A percentile compares a stretch with the other conserved stretches of the same genome.
phyloP scores from a whole-genome alignment of 371 early-diverging fungal species.

The Mucor indicus region DNA sequence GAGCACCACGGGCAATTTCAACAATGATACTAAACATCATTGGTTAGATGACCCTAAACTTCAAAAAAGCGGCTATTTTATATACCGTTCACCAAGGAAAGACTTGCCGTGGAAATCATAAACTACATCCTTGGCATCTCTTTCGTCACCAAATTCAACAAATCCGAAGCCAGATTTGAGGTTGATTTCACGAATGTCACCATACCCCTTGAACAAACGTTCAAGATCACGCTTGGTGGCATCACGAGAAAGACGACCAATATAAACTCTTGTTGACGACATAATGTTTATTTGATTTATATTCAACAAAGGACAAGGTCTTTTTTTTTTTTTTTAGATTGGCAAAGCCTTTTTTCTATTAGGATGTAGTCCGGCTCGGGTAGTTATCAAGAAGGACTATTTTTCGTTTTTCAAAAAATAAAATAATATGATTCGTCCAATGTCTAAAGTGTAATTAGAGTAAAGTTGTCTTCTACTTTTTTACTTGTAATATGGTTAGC shows the following conservation, averaged over 20 bases:
- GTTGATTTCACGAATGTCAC: constrained; percentile 71
- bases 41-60: not conserved
- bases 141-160: constrained; percentile 69
- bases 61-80: not conserved
- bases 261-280: constrained; percentile 68
- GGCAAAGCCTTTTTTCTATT: no score
- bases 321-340: no score
- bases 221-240: constrained; percentile 69
- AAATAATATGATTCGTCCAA: no score
- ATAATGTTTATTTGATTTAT: no score
- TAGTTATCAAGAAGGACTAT: no score
- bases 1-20: constrained; percentile 70
- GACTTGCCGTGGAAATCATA: constrained; percentile 66
- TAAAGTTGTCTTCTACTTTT: no score
- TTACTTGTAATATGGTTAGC: no score
- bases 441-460: no score
- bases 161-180: constrained; percentile 77
- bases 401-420: no score
- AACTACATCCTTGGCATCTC: constrained; percentile 78
- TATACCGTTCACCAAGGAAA: constrained; percentile 76
- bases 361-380: no score
- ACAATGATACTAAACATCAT: constrained; percentile 59
- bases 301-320: no score
- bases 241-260: constrained; percentile 71
- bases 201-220: constrained; percentile 64